Evolutionary conservation across 306 rosid genomes (phyloP).

Genomic region (Astragalus membranaceus): DNA sequence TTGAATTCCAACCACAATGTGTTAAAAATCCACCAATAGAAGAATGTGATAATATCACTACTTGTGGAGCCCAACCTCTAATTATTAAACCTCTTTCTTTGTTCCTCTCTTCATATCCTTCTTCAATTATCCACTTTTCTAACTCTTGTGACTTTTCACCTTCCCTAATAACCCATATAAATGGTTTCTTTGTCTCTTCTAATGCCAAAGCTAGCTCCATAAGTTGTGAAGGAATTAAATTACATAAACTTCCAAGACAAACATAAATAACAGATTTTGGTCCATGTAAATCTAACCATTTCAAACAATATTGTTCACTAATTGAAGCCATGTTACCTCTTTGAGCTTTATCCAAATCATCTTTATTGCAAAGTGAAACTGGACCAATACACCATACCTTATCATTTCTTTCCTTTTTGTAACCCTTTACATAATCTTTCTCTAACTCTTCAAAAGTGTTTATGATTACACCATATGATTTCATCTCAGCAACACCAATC

Average conservation of each 20-base stretch:
- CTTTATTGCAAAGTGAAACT: constrained; percentile 37
- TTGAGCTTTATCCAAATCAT: constrained; percentile 29
- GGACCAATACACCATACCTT: constrained; percentile 61
- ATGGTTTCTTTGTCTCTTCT: constrained; percentile 44
- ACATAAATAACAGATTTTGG: constrained; percentile 44
- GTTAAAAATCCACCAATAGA: constrained; percentile 54
- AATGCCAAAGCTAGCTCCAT: constrained; percentile 42
- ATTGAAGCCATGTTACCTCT: constrained; percentile 45
- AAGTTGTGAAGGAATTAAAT: constrained; percentile 37
- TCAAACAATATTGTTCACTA: constrained; percentile 17
- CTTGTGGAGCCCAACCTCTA: constrained; percentile 6
- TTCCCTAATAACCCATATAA: constrained; percentile 49
- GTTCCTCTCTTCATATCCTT: constrained; percentile 38
- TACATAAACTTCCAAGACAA: constrained; percentile 52
- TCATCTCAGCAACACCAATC: constrained; percentile 36
- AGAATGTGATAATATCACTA: constrained; percentile 24
- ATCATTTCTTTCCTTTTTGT: constrained; percentile 18
- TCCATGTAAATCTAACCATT: constrained; percentile 39
- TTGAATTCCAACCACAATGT: constrained; percentile 73
- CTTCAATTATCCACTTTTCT: constrained; percentile 39
- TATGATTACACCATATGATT: constrained; percentile 40
- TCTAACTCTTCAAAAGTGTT: constrained; percentile 50
- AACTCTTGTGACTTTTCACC: constrained; percentile 25
- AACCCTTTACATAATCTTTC: constrained; percentile 13
- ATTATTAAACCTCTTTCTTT: constrained; percentile 42